Conservation (phyloP, 257 asterid species). For the Perilla frutescens region DNA sequence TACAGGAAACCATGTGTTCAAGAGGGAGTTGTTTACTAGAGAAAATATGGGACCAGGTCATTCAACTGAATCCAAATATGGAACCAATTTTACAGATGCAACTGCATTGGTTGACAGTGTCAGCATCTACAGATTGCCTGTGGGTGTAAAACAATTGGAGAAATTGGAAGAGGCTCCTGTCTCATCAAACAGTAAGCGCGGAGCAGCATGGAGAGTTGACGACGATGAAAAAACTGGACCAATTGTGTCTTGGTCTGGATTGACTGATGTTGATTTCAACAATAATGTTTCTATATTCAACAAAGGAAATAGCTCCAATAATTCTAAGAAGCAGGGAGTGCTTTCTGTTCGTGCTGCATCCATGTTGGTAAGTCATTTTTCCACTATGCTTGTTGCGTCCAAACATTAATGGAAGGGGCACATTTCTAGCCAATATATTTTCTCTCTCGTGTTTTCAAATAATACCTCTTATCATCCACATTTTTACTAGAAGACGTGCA, state of each 20-base stretch:
- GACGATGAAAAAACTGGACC: slow-evolving; percentile 47
- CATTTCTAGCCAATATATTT: not conserved
- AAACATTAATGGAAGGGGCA: slow-evolving; percentile 13
- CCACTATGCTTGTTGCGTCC: slow-evolving; percentile 8
- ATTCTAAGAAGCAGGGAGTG: slow-evolving; percentile 75
- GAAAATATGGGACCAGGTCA: slow-evolving; percentile 56
- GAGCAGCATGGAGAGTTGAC: slow-evolving; percentile 45
- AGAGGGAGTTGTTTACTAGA: slow-evolving; percentile 65
- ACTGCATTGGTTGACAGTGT: slow-evolving; percentile 50
- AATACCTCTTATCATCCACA: slow-evolving; percentile 2
- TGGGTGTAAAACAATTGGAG: slow-evolving; percentile 74
- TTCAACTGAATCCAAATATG: slow-evolving; percentile 49
- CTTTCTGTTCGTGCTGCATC: slow-evolving; percentile 91
- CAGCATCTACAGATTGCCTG: slow-evolving; percentile 77
- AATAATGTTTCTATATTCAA: slow-evolving; percentile 41
- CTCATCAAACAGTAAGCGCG: slow-evolving; percentile 46
- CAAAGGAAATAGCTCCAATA: slow-evolving; percentile 45
- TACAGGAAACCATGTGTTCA: slow-evolving; percentile 56
- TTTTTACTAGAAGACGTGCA: slow-evolving; percentile 17
- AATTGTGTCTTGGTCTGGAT: slow-evolving; percentile 49
- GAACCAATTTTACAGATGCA: slow-evolving; percentile 50
- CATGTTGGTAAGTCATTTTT: slow-evolving; percentile 75
- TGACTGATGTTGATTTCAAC: slow-evolving; percentile 46
- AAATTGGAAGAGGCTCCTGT: slow-evolving; percentile 49
- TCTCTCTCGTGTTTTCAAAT: not conserved